A percentile compares a stretch with the other conserved stretches of the same genome.
These are phyloP conservation scores for Boletellus emodensis DNA, from an alignment of 768 basidiomycete genomes.

Conservation along the genomic window DNA sequence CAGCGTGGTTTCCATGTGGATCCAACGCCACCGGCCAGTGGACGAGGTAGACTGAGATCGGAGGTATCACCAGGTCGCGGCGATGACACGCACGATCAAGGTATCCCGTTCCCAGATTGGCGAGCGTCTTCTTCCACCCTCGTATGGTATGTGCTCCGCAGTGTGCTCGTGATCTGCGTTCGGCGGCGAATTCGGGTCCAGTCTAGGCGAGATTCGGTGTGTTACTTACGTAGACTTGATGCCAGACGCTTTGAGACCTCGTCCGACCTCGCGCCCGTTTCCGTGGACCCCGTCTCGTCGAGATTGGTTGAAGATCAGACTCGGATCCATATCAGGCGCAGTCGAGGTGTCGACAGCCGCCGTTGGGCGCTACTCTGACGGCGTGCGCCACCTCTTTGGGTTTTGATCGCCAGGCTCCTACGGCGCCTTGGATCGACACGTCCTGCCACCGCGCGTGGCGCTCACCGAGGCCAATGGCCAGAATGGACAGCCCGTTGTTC, in stretches of 20 bases:
- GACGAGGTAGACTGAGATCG: constrained; percentile 52
- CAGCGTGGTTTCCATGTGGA: constrained; percentile 59
- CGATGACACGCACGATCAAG: constrained; percentile 60
- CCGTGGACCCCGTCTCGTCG: constrained; percentile 48
- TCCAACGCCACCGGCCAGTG: constrained; percentile 83
- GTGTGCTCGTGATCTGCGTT: constrained; percentile 63
- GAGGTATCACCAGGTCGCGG: neutral
- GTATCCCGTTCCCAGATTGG: constrained; percentile 79
- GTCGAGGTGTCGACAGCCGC: constrained; percentile 76
- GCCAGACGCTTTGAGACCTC: constrained; percentile 73
- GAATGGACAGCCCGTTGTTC: constrained; percentile 56
- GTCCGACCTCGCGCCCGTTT: constrained; percentile 82
- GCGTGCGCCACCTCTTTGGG: constrained; percentile 68
- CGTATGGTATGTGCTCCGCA: constrained; percentile 66
- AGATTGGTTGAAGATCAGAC: constrained; percentile 8
- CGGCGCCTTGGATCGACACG: no score
- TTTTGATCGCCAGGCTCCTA: constrained; percentile 80
- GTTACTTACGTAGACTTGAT: constrained; percentile 64
- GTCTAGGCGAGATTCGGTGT: neutral
- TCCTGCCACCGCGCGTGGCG: constrained; percentile 21
- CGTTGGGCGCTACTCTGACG: constrained; percentile 69
- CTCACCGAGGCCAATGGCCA: constrained; percentile 56
- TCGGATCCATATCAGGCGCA: constrained; percentile 47
- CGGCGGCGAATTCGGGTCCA: neutral
- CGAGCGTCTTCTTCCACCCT: constrained; percentile 75